phyloP scores from a whole-genome alignment of 2,329 filamentous ascomycete genomes.

The Dothiorella sarmentorum region DNA sequence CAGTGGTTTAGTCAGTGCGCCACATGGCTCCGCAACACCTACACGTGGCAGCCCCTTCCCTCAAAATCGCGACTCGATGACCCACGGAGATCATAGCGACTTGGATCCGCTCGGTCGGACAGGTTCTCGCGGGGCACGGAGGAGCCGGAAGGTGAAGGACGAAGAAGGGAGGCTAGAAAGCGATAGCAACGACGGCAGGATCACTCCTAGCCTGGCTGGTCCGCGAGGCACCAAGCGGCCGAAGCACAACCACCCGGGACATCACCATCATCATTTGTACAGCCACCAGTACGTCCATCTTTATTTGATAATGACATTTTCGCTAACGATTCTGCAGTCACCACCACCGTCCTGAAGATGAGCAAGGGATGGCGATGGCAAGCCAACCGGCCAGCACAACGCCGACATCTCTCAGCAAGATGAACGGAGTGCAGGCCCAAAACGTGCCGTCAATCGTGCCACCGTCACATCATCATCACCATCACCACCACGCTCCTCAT shows the following conservation, averaged over 20 bases:
- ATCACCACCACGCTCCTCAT: constrained; percentile 38
- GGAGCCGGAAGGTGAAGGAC: constrained; percentile 65
- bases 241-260: constrained; percentile 50
- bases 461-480: constrained; percentile 33
- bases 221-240: constrained; percentile 65
- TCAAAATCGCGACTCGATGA: constrained; percentile 29
- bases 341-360: constrained; percentile 52
- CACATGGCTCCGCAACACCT: constrained; percentile 54
- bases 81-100: constrained; percentile 26
- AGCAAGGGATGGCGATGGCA: constrained; percentile 29
- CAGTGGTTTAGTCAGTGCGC: constrained; percentile 58
- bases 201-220: constrained; percentile 56
- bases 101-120: constrained; percentile 32
- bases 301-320: background rate
- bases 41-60: constrained; percentile 49
- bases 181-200: constrained; percentile 62
- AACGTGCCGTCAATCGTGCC: constrained; percentile 23
- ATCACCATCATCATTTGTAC: constrained; percentile 58
- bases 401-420: constrained; percentile 23
- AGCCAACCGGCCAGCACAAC: constrained; percentile 19
- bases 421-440: constrained; percentile 22
- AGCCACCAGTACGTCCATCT: constrained; percentile 48
- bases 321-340: constrained; percentile 49
- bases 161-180: constrained; percentile 64
- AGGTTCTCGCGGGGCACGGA: constrained; percentile 37